Evolutionary conservation across 2,329 filamentous ascomycete genomes (phyloP), one percentile per base, ranked within the genome.

Genomic region (Aspergillus cejpii): DNA sequence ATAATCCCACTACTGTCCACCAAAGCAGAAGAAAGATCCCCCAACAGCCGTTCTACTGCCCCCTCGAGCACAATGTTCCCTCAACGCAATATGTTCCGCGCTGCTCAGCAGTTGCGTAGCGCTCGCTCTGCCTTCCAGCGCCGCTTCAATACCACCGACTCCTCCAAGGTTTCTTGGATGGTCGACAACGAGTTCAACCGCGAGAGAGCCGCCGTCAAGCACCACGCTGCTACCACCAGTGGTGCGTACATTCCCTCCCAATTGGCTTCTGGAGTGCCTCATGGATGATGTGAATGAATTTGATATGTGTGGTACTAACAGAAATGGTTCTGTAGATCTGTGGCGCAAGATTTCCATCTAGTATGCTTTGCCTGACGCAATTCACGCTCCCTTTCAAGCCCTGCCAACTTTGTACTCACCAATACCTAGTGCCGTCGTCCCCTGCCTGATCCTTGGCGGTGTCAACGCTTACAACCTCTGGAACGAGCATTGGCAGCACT

Each of bases 401-500:
- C 33, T 37, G 27, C 41, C 10, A 34, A 37, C 19, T 21, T 39
- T 15, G 45, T 52, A 47, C 50, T 57, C 26, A 60, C 47, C 41
- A 37, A 6, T 39, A 34, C 47, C 60, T 66, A 95, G 90, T 71
- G 83, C 77, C 63, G 81, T 86, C 56, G 73, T 85, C 55, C 90
- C 91, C 45, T 76, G 72, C 67, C 75, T 97, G 47, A 72, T 84
- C 57, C 74, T 89, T 56, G 83, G 85, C 49, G 68, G 73, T 56
- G 74, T 83, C 72, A 98, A 98, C 70, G 90, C 90, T 61, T 95
- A 85, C 70, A 82, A 83, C 65, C 82, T 95, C 53, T 98, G 89
- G 88, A 83, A 80, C 62, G 87, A 94, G 75, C 92, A 98, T 74
- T 97, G 91, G 91, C 87, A 94, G 74, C 92, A 98, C 79, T 88